Conservation (phyloP, 192 early-diverging fungal species). For the Entomortierella beljakovae region DNA sequence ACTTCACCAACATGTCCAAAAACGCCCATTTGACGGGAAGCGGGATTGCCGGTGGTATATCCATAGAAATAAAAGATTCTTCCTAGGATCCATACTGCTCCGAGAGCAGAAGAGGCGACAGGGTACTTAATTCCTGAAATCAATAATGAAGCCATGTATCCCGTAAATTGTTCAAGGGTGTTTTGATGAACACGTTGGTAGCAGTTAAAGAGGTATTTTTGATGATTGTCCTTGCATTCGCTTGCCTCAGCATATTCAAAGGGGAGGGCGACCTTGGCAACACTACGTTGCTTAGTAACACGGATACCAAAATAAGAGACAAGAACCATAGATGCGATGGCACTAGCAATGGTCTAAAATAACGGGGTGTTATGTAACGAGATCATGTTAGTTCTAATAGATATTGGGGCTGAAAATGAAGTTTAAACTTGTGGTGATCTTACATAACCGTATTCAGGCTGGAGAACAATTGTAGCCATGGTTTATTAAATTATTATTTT, state of each 20-base stretch:
- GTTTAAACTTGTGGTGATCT: neutral
- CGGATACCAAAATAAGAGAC: slow-evolving; percentile 58
- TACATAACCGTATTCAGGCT: slow-evolving; percentile 70
- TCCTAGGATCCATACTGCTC: slow-evolving; percentile 60
- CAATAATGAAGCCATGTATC: slow-evolving; percentile 57
- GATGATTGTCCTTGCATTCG: slow-evolving; percentile 69
- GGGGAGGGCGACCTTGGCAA: slow-evolving; percentile 75
- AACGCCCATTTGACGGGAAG: slow-evolving; percentile 59
- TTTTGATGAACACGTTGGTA: slow-evolving; percentile 73
- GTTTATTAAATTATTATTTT: no score
- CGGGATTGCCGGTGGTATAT: slow-evolving; percentile 69
- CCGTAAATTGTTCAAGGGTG: slow-evolving; percentile 70
- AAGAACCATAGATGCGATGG: slow-evolving; percentile 46
- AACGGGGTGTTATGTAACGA: no score
- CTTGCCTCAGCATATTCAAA: slow-evolving; percentile 67
- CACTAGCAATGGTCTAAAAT: slow-evolving; percentile 46
- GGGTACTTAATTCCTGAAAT: slow-evolving; percentile 68
- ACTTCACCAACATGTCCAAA: slow-evolving; percentile 68
- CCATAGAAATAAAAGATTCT: slow-evolving; percentile 68
- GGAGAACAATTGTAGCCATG: slow-evolving; percentile 56
- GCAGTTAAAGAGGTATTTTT: slow-evolving; percentile 82
- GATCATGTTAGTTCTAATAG: neutral
- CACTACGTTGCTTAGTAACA: slow-evolving; percentile 64
- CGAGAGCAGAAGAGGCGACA: slow-evolving; percentile 59
- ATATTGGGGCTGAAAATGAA: neutral